Conservation (phyloP, 2,329 filamentous ascomycete genomes). For the Xylaria multiplex region DNA sequence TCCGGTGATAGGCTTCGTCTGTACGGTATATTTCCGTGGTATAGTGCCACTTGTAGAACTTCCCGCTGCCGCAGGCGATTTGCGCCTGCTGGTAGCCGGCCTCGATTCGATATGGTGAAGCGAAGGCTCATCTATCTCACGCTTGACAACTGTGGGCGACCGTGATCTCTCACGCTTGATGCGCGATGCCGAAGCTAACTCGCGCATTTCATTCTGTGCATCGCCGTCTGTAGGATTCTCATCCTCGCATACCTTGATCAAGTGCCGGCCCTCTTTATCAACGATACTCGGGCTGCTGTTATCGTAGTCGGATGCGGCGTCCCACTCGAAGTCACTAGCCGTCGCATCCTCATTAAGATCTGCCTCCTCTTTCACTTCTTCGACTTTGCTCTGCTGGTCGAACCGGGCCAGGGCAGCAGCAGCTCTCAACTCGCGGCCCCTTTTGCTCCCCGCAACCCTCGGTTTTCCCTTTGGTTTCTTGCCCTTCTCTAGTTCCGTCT, state of each 20-base stretch:
- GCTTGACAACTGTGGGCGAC: slow-evolving; percentile 29
- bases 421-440: slow-evolving; percentile 79
- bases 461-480: slow-evolving; percentile 72
- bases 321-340: slow-evolving; percentile 51
- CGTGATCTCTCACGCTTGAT: slow-evolving; percentile 39
- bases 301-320: slow-evolving; percentile 56
- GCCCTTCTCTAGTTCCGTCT: slow-evolving; percentile 74
- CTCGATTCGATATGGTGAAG: slow-evolving; percentile 20
- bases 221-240: slow-evolving; percentile 68
- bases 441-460: slow-evolving; percentile 76
- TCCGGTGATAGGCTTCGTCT: slow-evolving; percentile 31
- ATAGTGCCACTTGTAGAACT: not conserved
- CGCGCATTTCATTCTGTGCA: slow-evolving; percentile 71
- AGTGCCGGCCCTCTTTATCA: slow-evolving; percentile 71
- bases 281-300: slow-evolving; percentile 67
- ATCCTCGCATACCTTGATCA: slow-evolving; percentile 81
- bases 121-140: slow-evolving; percentile 24
- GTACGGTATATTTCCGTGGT: slow-evolving; percentile 14
- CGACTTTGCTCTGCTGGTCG: slow-evolving; percentile 65
- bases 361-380: slow-evolving; percentile 50
- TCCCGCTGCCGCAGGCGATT: slow-evolving; percentile 3
- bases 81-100: slow-evolving; percentile 25
- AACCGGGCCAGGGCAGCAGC: slow-evolving; percentile 81
- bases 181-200: slow-evolving; percentile 61
- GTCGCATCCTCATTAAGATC: slow-evolving; percentile 50